Evolutionary conservation across 2,329 filamentous ascomycete species (phyloP), one percentile per base, ranked within the genome.

Genomic region (Capronia epimyces): DNA sequence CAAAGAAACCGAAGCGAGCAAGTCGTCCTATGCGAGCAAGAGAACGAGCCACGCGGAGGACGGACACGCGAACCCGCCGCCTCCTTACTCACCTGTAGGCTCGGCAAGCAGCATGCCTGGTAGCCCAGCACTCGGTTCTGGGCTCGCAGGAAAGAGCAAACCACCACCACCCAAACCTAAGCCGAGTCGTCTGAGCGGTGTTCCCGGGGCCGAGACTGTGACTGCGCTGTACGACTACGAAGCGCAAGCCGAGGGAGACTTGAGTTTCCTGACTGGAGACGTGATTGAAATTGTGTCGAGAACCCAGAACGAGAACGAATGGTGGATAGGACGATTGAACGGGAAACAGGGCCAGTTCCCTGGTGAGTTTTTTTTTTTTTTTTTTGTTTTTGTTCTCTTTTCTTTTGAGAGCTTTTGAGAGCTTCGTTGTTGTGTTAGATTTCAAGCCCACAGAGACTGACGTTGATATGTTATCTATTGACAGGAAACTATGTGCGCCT

Each of bases 141-240:
- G 75, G 55, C 52, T 51, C 24, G 59, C 59, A 24, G 77, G 81
- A 46, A 86, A 86, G 64, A 74, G 75, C 34, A 76, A 80, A 31
- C 77, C 78, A 46, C 81, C 81, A 48, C 87, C 89, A 59, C 87
- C 90, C 1, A 93, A 82, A 64, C 77, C 87, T n/a, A 88, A 95
- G 74, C 89, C 90, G 2, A 83, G 79, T 40, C 77, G 82, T 48
- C 74, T 97, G 41, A 84, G 77, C 59, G 82, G 77, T 2, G 76
- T 73, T 13, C 81, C 85, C 0, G 72, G 75, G 0, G 78, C 79
- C 0, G 90, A 96, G 68, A 90, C 80, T 0, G 89, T 86, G 27
- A 96, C 89, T 2, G 93, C 93, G 6, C 71, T 98, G 55, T 98
- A 96, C 69, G 93, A 97, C 65, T 98, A 95, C 65, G 88, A 95